These are phyloP conservation scores for Candida insectalens DNA, from an alignment of 805 yeast species.

Conservation along the genomic window DNA sequence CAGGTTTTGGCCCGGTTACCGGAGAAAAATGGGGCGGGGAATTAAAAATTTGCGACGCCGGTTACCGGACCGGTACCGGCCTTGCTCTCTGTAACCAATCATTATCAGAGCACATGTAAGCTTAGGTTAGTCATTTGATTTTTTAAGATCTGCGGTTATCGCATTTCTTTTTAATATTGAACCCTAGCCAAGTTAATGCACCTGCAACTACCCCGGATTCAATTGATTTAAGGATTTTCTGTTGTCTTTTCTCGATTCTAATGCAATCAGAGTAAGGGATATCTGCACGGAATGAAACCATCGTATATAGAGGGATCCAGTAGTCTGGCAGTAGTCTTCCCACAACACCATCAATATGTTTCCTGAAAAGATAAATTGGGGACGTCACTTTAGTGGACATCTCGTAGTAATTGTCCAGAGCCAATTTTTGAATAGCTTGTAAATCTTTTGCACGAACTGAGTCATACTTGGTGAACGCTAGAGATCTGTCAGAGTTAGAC, in stretches of 20 bases:
- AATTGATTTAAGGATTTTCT: conserved; percentile 30
- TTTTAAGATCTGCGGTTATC: too few relatives aligned
- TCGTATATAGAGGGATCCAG: conserved; percentile 85
- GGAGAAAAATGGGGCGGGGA: too few relatives aligned
- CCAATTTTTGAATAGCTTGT: conserved; percentile 66
- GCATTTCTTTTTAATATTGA: too few relatives aligned
- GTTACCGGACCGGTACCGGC: too few relatives aligned
- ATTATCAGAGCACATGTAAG: too few relatives aligned
- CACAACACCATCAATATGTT: conserved; percentile 55
- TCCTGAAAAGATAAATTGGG: conserved; percentile 49
- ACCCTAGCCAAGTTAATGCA: too few relatives aligned
- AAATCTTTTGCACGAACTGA: conserved; percentile 52
- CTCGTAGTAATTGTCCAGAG: conserved; percentile 73
- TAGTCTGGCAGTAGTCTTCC: conserved; percentile 47
- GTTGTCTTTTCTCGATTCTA: conserved; percentile 43
- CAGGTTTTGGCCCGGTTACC: too few relatives aligned
- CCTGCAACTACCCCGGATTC: conserved; percentile 14
- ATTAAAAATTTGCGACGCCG: too few relatives aligned
- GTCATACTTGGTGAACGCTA: conserved; percentile 50
- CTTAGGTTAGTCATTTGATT: too few relatives aligned
- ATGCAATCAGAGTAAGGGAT: conserved; percentile 68
- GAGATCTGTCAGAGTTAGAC: conserved; percentile 26
- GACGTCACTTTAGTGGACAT: conserved; percentile 78
- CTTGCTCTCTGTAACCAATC: too few relatives aligned
- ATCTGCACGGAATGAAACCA: conserved; percentile 86